These are phyloP conservation scores for Populus nigra DNA, from an alignment of 345 rosid genomes.

Conservation along the genomic window DNA sequence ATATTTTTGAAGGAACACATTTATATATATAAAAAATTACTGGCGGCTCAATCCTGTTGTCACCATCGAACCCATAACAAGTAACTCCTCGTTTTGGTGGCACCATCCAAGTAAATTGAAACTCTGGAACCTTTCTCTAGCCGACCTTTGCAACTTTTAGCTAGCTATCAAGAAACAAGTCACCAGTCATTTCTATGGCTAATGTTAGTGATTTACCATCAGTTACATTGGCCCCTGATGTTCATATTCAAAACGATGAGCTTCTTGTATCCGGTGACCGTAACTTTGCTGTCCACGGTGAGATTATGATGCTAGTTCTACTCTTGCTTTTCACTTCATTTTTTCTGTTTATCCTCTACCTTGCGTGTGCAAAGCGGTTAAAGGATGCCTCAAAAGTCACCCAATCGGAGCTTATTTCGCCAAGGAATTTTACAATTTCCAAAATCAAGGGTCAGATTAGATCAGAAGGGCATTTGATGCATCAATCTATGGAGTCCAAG, in stretches of 20 bases:
- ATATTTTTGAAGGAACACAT: not conserved
- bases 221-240: not conserved
- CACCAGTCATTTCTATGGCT: not conserved
- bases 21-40: not conserved
- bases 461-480: not conserved
- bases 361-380: conserved; percentile 17
- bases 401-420: conserved; percentile 1
- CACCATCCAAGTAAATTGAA: not conserved
- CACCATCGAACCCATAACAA: not conserved
- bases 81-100: not conserved
- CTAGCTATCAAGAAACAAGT: not conserved
- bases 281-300: conserved; percentile 47
- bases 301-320: conserved; percentile 43
- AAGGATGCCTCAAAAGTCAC: not conserved
- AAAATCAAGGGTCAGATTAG: not conserved
- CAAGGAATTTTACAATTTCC: not conserved
- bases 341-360: conserved; percentile 22
- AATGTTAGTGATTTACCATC: not conserved
- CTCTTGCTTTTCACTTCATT: conserved; percentile 33
- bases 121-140: not conserved
- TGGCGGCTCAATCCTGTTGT: not conserved
- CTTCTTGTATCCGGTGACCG: conserved; percentile 33
- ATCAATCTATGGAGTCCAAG: not conserved
- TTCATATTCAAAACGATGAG: conserved; percentile 13
- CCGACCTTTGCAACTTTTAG: not conserved